Evolutionary conservation across 1,284 basidiomycete genomes (phyloP).

Genomic region (Trichosporon sp.): DNA sequence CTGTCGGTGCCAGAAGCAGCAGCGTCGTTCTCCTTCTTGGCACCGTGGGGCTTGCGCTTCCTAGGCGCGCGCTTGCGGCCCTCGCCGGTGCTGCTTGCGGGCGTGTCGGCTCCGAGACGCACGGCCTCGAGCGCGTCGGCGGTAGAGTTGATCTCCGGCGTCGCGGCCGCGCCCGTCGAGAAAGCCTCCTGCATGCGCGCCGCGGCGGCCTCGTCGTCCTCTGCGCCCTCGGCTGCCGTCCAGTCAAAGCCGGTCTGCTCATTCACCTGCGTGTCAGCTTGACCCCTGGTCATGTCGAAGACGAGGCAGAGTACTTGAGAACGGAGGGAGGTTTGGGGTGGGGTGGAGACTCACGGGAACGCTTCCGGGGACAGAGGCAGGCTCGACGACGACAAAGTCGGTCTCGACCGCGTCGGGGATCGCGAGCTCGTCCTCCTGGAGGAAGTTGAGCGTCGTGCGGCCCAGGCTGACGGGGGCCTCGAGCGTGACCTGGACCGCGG

Average conservation of each 20-base stretch:
- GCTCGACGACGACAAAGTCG: constrained; percentile 39
- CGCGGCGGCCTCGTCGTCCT: constrained; percentile 27
- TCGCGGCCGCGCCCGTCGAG: constrained; percentile 22
- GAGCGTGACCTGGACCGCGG: constrained; percentile 11
- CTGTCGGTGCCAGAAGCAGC: neutral
- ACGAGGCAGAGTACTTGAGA: too few relatives aligned
- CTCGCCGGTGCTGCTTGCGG: constrained; percentile 8
- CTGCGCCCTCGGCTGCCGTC: constrained; percentile 39
- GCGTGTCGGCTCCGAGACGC: constrained; percentile 1
- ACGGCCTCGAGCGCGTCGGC: constrained; percentile 18
- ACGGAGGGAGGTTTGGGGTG: neutral
- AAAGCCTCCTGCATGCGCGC: constrained; percentile 18
- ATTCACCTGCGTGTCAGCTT: neutral
- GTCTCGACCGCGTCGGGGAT: constrained; percentile 30
- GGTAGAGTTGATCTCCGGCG: constrained; percentile 17
- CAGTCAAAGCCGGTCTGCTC: constrained; percentile 35
- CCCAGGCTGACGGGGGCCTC: constrained; percentile 21
- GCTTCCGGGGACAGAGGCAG: constrained; percentile 11
- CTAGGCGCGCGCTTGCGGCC: constrained; percentile 23
- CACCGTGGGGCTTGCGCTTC: constrained; percentile 19
- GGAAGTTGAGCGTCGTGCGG: constrained; percentile 45
- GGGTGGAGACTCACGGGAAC: neutral
- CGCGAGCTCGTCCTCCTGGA: constrained; percentile 52
- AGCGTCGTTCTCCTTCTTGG: neutral
- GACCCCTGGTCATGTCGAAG: too few relatives aligned